A percentile compares a stretch with the other conserved stretches of the same genome.
Evolutionary conservation across 352 stramenopile genomes (phyloP).

Genomic region (Pythium insidiosum): DNA sequence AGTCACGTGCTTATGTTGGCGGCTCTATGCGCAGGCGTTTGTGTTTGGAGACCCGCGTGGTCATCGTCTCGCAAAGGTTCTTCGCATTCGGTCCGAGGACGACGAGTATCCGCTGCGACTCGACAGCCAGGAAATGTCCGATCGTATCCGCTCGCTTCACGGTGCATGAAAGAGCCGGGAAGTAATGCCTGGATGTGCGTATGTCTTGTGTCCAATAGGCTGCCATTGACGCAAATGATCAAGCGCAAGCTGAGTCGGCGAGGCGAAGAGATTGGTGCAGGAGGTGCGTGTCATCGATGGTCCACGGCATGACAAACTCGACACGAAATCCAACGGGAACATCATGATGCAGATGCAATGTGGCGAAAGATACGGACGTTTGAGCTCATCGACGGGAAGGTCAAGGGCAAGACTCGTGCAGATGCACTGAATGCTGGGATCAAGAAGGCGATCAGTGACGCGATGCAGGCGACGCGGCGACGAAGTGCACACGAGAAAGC

Average conservation of each 20-base stretch:
- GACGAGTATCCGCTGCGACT: constrained; percentile 49
- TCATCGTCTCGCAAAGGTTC: constrained; percentile 52
- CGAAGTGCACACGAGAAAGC: not conserved
- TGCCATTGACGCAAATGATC: constrained; percentile 63
- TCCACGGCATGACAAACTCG: no score
- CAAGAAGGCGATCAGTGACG: not conserved
- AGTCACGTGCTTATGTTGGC: no score
- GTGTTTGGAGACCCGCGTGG: constrained; percentile 58
- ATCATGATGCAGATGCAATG: no score
- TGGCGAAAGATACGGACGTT: constrained; percentile 78
- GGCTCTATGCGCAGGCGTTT: constrained; percentile 34
- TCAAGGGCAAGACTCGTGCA: constrained; percentile 45
- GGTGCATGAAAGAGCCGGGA: no score
- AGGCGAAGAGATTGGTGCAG: constrained; percentile 29
- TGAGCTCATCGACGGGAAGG: constrained; percentile 43
- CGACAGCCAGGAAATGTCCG: constrained; percentile 69
- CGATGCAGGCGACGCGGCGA: not conserved
- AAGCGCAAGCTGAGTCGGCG: constrained; percentile 54
- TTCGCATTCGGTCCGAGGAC: constrained; percentile 33
- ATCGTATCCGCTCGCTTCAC: no score
- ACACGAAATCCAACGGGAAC: no score
- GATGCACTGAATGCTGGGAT: constrained; percentile 42
- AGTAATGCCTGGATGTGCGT: no score
- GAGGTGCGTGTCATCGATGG: no score
- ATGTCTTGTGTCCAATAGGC: no score